Base-by-base conservation (phyloP, 2,329 filamentous ascomycete species). In the Fusarium nematophilum region DNA sequence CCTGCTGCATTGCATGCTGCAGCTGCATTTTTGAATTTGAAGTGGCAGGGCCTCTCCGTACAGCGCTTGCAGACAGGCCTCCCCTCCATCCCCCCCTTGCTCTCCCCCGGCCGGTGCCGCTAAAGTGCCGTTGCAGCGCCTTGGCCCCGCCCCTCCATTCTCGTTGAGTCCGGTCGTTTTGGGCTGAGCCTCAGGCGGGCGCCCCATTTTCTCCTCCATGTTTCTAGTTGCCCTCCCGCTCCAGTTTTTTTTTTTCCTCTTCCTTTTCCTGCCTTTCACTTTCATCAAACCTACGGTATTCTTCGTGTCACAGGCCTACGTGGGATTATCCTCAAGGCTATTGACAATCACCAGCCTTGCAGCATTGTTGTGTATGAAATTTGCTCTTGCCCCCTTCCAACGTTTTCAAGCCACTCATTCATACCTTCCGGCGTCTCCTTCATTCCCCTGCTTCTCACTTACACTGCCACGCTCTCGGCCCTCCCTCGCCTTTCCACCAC, bases 231-330 rank as follows among this genome's bases (percentile, higher is more conserved):
- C 61, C 61, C 61, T 55, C 33, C 10, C 49, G 52, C 42, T 62
- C 61, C 61, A 64, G 44, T 65, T 65, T 64, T 65, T 64, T 62
- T 58, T 33, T 38, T 2, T 18, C 34, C n/a, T 18, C 40, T 45
- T 37, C 31, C 42, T 44, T 50, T 36, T 26, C 33, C 17, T n/a
- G n/a, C n/a, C 58, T 53, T 42, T 34, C 31, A 18, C 44, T n/a
- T 26, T 58, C 40, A 18, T n/a, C n/a, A n/a, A 42, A 43, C 30
- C 48, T 23, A 31, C 17, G 34, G 43, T 38, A 50, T 52, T 43
- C 14, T 31, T 33, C 25, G n/a, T 23, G 51, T 53, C 40, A 18
- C 58, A 53, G 34, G 40, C 48, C 38, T 17, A 30, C n/a, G n/a
- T 37, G n/a, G 26, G 15, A 39, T 17, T 39, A 47, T 47, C 15